Evolutionary conservation across 2,329 filamentous ascomycete genomes (phyloP).

Genomic region (Pseudogymnoascus sp.): DNA sequence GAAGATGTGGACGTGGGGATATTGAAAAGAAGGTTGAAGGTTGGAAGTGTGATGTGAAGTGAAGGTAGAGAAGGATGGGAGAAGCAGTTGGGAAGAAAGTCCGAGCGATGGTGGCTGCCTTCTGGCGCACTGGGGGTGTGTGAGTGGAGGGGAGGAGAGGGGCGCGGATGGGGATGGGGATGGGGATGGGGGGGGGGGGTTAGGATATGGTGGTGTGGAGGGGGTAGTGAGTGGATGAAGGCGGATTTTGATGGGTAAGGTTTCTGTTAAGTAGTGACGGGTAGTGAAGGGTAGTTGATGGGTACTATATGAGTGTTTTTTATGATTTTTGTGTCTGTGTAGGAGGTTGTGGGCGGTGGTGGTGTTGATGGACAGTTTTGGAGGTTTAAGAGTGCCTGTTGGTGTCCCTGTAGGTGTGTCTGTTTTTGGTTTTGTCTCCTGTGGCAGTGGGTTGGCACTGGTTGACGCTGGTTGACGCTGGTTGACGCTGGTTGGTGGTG

Average conservation of each 20-base stretch:
- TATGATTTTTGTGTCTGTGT: too few relatives aligned
- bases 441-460: not conserved
- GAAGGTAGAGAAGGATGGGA: slow-evolving; percentile 5
- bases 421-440: not conserved
- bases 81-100: slow-evolving; percentile 3
- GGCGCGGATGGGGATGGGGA: not conserved
- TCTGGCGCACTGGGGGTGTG: not conserved
- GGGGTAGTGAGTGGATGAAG: not conserved
- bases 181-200: not conserved
- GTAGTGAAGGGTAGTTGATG: not conserved
- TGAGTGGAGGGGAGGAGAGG: slow-evolving; percentile 2
- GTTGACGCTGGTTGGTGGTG: too few relatives aligned
- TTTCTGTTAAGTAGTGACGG: not conserved
- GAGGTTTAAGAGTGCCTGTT: not conserved
- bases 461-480: too few relatives aligned
- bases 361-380: too few relatives aligned
- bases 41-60: not conserved
- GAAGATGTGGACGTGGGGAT: not conserved
- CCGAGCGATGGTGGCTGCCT: slow-evolving; percentile 2
- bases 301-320: too few relatives aligned
- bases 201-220: not conserved
- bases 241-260: not conserved
- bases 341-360: too few relatives aligned
- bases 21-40: slow-evolving; percentile 5
- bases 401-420: not conserved